Percentiles rank a stretch among this genome's conserved stretches.
phyloP scores from a whole-genome alignment of 2,329 filamentous ascomycete species.

The Cladosporium sp. region DNA sequence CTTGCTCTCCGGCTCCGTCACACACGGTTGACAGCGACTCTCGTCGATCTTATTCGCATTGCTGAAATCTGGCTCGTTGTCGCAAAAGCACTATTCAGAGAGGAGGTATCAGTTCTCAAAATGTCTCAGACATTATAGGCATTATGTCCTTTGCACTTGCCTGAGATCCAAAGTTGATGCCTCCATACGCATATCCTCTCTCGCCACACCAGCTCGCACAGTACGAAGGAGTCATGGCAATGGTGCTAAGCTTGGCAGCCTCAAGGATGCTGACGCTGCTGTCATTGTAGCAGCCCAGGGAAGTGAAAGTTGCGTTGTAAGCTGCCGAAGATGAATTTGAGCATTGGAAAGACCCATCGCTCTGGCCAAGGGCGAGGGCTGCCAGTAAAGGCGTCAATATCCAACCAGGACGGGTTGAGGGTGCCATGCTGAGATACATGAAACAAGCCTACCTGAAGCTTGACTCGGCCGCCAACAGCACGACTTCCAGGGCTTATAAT shows the following conservation, averaged over 20 bases:
- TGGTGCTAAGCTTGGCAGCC: slow-evolving; percentile 10
- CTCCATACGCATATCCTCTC: slow-evolving; percentile 8
- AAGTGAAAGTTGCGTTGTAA: slow-evolving; percentile 1
- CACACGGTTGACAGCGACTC: background rate
- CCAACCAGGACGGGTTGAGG: background rate
- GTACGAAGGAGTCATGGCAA: slow-evolving; percentile 11
- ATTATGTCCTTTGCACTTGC: no score
- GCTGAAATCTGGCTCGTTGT: slow-evolving; percentile 6
- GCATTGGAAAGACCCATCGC: background rate
- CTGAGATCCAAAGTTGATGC: slow-evolving; percentile 11
- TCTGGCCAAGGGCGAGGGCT: background rate
- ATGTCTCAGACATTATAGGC: no score
- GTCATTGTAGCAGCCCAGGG: slow-evolving; percentile 11
- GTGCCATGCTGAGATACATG: background rate
- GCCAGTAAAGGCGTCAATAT: background rate
- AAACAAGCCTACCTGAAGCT: background rate
- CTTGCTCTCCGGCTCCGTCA: slow-evolving; percentile 8
- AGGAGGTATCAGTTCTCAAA: no score
- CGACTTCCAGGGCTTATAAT: background rate
- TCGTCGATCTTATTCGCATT: slow-evolving; percentile 12
- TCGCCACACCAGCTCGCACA: slow-evolving; percentile 12
- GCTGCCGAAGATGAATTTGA: background rate
- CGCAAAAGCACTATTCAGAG: slow-evolving; percentile 12
- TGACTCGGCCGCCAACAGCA: background rate
- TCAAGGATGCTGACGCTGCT: slow-evolving; percentile 11